These are phyloP conservation scores for Kockovaella imperatae DNA, from an alignment of 768 basidiomycete genomes.

Conservation along the genomic window DNA sequence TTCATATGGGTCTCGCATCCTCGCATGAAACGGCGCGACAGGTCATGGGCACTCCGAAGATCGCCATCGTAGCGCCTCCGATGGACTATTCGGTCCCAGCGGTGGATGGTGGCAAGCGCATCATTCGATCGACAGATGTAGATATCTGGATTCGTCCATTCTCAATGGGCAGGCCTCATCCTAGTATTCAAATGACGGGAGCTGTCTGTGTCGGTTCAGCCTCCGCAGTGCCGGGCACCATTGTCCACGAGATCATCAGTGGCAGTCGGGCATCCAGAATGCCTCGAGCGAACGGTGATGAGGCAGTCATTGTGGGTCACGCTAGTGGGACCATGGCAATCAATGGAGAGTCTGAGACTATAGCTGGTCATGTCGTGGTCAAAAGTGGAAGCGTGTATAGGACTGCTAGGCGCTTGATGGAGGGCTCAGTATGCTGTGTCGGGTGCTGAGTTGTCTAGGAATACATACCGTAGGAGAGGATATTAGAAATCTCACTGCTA, in stretches of 20 bases:
- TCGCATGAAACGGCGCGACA: constrained; percentile 53
- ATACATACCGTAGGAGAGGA: no score
- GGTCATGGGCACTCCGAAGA: constrained; percentile 54
- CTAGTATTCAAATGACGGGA: constrained; percentile 29
- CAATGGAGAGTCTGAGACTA: constrained; percentile 51
- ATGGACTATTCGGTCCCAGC: constrained; percentile 6
- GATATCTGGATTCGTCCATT: constrained; percentile 52
- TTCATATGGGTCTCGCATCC: constrained; percentile 63
- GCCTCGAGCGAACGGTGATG: neutral
- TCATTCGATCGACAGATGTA: constrained; percentile 8
- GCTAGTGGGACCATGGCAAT: constrained; percentile 64
- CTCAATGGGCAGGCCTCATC: constrained; percentile 51
- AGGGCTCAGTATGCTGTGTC: constrained; percentile 57
- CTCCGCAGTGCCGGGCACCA: constrained; percentile 7
- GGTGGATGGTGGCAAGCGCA: constrained; percentile 2
- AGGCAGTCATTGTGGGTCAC: constrained; percentile 55
- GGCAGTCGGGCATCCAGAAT: constrained; percentile 3
- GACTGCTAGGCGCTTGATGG: constrained; percentile 66
- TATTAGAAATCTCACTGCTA: neutral
- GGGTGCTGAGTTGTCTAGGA: neutral
- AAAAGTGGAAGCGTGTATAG: constrained; percentile 58
- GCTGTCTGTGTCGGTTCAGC: constrained; percentile 22
- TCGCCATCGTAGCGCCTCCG: constrained; percentile 25
- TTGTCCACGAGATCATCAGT: constrained; percentile 8
- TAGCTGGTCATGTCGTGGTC: constrained; percentile 48